phyloP scores from a whole-genome alignment of 2,329 filamentous ascomycete species.

The Periconia digitata region DNA sequence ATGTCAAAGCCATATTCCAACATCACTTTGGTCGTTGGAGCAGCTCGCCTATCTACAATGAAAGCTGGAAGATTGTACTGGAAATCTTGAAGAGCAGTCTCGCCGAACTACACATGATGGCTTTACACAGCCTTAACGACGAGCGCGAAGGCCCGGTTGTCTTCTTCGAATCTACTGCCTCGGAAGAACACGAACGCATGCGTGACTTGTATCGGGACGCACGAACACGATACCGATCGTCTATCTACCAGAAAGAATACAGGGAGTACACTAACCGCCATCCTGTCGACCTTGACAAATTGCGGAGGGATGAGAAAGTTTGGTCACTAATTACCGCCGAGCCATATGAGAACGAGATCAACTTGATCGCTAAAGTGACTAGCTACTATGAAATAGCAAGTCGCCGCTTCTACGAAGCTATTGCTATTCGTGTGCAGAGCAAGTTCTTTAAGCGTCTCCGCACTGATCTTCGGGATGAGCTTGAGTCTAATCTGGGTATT shows the following conservation, averaged over 20 bases:
- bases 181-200: slow-evolving; percentile 16
- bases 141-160: slow-evolving; percentile 43
- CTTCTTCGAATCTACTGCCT: slow-evolving; percentile 23
- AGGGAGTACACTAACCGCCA: slow-evolving; percentile 17
- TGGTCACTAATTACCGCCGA: slow-evolving; percentile 54
- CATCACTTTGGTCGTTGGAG: slow-evolving; percentile 31
- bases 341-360: slow-evolving; percentile 61
- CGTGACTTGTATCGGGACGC: slow-evolving; percentile 23
- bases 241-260: slow-evolving; percentile 28
- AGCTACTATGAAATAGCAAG: slow-evolving; percentile 71
- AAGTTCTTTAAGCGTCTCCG: slow-evolving; percentile 37
- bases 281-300: slow-evolving; percentile 28
- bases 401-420: slow-evolving; percentile 62
- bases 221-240: slow-evolving; percentile 30
- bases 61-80: slow-evolving; percentile 25
- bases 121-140: slow-evolving; percentile 27
- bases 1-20: slow-evolving; percentile 27
- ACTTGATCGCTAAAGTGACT: slow-evolving; percentile 63
- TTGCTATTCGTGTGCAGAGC: slow-evolving; percentile 43
- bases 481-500: slow-evolving; percentile 25
- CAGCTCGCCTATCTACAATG: slow-evolving; percentile 30
- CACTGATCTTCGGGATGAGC: slow-evolving; percentile 22
- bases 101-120: slow-evolving; percentile 24
- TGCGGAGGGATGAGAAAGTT: slow-evolving; percentile 23
- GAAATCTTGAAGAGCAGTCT: slow-evolving; percentile 29